phyloP scores from a whole-genome alignment of 208 protist genomes.

The Paratrypanosoma confusum region DNA sequence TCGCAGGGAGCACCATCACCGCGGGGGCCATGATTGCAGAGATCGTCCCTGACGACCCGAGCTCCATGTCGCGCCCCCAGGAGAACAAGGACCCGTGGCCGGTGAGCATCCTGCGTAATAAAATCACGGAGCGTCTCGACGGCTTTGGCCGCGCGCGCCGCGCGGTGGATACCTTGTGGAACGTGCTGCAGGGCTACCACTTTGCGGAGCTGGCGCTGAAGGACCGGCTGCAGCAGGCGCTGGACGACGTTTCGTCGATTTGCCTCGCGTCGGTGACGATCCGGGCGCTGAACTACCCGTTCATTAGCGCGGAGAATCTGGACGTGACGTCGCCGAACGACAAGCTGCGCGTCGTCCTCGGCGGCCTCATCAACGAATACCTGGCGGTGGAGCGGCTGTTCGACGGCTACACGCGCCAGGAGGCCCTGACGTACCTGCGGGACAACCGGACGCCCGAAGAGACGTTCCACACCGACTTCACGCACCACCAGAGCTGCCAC shows the following conservation, averaged over 20 bases:
- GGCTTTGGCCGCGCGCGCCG: conserved; percentile 41
- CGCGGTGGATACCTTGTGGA: conserved; percentile 56
- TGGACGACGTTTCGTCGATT: conserved; percentile 57
- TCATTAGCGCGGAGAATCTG: conserved; percentile 16
- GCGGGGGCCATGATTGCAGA: conserved; percentile 88
- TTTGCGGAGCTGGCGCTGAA: conserved; percentile 42
- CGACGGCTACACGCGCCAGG: conserved; percentile 48
- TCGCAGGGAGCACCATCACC: conserved; percentile 87
- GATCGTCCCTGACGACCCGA: conserved; percentile 90
- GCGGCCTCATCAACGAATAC: conserved; percentile 59
- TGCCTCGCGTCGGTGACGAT: conserved; percentile 58
- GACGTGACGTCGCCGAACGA: conserved; percentile 34
- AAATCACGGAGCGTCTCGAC: conserved; percentile 46
- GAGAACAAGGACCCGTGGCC: conserved; percentile 65
- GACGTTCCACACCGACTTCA: conserved; percentile 57
- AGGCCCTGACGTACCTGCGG: conserved; percentile 55
- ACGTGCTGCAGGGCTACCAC: conserved; percentile 61
- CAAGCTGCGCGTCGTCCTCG: conserved; percentile 42
- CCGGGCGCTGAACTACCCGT: conserved; percentile 27
- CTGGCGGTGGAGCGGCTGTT: conserved; percentile 53
- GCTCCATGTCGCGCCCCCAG: conserved; percentile 50
- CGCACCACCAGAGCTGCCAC: conserved; percentile 63
- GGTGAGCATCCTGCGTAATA: conserved; percentile 22
- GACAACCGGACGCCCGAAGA: conserved; percentile 13
- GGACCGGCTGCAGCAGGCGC: conserved; percentile 26